Evolutionary conservation across 1,284 basidiomycete species (phyloP).

Genomic region (Sanguinoderma infundibulare): DNA sequence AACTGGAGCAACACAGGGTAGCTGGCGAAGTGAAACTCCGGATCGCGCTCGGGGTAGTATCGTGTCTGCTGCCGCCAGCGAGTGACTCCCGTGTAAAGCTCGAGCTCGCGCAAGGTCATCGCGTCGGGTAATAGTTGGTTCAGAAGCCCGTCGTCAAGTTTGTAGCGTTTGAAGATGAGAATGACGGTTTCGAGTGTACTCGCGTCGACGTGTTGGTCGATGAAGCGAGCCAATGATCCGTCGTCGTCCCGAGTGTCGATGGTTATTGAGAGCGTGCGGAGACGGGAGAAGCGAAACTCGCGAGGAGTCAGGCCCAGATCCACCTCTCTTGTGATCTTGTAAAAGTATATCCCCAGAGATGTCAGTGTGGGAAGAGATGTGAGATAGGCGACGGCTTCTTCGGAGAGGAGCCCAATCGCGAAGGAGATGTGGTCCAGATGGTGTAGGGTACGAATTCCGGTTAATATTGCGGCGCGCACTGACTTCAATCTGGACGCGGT

Average conservation of each 20-base stretch:
- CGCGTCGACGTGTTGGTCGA: background rate
- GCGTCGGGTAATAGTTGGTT: background rate
- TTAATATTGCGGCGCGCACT: background rate
- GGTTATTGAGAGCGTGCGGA: background rate
- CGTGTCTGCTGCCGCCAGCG: background rate
- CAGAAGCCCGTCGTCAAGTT: background rate
- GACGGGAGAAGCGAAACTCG: background rate
- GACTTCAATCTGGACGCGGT: background rate
- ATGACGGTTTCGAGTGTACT: background rate
- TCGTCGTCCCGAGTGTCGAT: background rate
- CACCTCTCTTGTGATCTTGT: background rate
- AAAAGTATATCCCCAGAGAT: background rate
- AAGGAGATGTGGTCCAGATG: background rate
- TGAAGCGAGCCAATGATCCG: background rate
- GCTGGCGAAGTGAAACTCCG: background rate
- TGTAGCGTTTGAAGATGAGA: background rate
- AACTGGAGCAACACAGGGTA: background rate
- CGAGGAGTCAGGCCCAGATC: background rate
- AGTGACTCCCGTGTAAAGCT: background rate
- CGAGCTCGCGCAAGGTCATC: background rate
- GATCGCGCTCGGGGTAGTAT: background rate
- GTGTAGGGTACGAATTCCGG: background rate
- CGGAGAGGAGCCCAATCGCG: background rate
- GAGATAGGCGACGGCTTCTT: background rate
- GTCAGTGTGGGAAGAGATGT: constrained; percentile 1